Evolutionary conservation across 2,329 filamentous ascomycete genomes (phyloP), one percentile per base, ranked within the genome.

Genomic region (Penicillium hesseltinei): DNA sequence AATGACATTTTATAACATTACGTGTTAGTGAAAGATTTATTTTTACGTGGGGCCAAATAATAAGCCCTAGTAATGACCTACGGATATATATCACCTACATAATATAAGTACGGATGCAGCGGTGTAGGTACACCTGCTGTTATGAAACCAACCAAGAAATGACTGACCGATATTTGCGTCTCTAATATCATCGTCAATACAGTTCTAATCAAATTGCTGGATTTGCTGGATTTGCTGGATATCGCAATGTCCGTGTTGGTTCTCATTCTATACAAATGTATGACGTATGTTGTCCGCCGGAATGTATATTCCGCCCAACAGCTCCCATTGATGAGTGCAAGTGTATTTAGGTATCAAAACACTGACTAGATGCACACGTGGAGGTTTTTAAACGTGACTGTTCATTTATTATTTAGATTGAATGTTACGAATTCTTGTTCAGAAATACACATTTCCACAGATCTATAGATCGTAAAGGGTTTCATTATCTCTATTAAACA

Each of bases 401-500:
- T 39, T 29, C 3, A 29, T 39, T 29, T 11, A 25, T 23, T 27
- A 15, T 2, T 23, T 21, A 13, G 13, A 21, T 33, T 13, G 10
- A 21, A 13, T 13, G 19, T 19, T 23, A 38, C 5, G 3, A 36
- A 48, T 29, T n/a, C 40, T 38, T 19, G 23, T 19, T 5, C 13
- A 46, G 11, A n/a, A 52, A 25, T 19, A 21, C 35, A 15, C 19
- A 35, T 27, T 21, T 17, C 23, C 9, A 31, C 36, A 43, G 3
- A 33, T 23, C 27, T 31, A 29, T 40, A 33, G 15, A 33, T 27
- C 27, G 10, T 50, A n/a, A 51, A 44, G 7, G 7, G n/a, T 11
- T 33, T 19, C 33, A 49, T 50, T 55, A 51, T 55, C 29, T 43
- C 21, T 51, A 43, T 43, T 36, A 27, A 31, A 43, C 50, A 77